These are phyloP conservation scores for Polytrichum formosum DNA, from an alignment of 225 moss, liverwort and hornwort genomes.

Conservation along the genomic window DNA sequence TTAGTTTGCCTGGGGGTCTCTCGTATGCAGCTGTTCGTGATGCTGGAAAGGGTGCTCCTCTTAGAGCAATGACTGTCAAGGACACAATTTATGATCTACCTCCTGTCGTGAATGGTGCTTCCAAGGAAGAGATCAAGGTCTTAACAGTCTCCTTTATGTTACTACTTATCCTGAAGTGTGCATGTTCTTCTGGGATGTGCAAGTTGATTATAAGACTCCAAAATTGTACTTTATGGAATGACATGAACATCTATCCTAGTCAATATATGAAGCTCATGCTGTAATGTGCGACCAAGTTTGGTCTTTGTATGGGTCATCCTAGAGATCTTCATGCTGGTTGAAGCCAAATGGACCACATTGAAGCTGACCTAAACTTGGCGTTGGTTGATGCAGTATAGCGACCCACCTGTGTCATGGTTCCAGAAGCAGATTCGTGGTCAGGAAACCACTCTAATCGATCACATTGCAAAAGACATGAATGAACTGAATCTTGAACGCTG, in stretches of 20 bases:
- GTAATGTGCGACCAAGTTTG: too few species aligned
- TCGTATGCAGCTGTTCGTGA: constrained; percentile 82
- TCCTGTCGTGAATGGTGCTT: constrained; percentile 76
- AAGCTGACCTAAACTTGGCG: not conserved
- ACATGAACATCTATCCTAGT: too few species aligned
- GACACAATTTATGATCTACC: constrained; percentile 91
- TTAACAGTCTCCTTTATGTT: not conserved
- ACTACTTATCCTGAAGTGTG: too few species aligned
- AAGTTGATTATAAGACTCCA: too few species aligned
- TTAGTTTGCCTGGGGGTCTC: constrained; percentile 70
- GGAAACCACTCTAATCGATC: constrained; percentile 62
- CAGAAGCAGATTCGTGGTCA: constrained; percentile 78
- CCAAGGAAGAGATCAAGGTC: constrained; percentile 54
- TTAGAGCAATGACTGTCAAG: constrained; percentile 88
- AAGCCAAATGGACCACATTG: too few species aligned
- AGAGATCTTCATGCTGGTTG: too few species aligned
- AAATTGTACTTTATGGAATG: too few species aligned
- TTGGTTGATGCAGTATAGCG: constrained; percentile 70
- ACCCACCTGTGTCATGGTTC: constrained; percentile 90
- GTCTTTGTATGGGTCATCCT: too few species aligned
- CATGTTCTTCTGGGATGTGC: too few species aligned
- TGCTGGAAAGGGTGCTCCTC: constrained; percentile 79
- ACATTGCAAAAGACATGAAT: constrained; percentile 96
- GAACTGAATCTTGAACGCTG: constrained; percentile 89
- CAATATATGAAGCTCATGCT: too few species aligned